Base-by-base conservation (phyloP, 1,139 yeast genomes). In the Wickerhamiella pararugosa region DNA sequence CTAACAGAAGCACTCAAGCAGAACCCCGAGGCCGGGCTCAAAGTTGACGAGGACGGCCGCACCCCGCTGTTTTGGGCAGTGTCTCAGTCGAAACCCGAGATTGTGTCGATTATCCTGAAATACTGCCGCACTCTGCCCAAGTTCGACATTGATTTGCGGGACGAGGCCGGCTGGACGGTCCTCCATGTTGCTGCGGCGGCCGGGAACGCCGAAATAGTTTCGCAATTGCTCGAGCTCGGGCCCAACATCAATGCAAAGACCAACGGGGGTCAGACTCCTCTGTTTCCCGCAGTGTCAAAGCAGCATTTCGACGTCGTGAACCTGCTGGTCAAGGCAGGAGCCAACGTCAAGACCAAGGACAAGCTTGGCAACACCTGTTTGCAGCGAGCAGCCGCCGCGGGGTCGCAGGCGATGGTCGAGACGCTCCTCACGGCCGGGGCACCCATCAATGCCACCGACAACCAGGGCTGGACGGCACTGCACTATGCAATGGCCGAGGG, bases 401-500 rank as follows among this genome's bases (percentile, higher is more conserved):
- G 96, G 5, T 71, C 79, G 1, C 57, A 65, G 29, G 73, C 73
- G 2, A 58, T 80, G 15, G 69, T 75, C 26, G 62, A 67, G 42
- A 56, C 69, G 30, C 70, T 73, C 3, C 65, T 70, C n/a, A 62
- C 66, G 6, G 71, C 73, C 8, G 70, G 70, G 42, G 74, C 79
- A 2, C 80, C 83, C 15, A 56, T 86, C 27, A 82, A 84, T 54
- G 67, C 76, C 5, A 70, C 72, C 35, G 97, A 87, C 56, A 52
- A 53, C 15, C 69, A 71, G 41, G 93, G 94, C 0, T 83, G 92
- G 87, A 81, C 94, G 0, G 76, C 94, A 0, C 59, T 87, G 50
- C 94, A 84, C 58, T 94, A 84, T 59, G 95, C 97, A 0, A 62
- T 81, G 43, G 90, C 95, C 0, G 98, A 87, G 58, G 96, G 96